These are phyloP conservation scores for Curvularia hawaiiensis DNA, from an alignment of 2,329 filamentous ascomycete genomes.

Conservation along the genomic window DNA sequence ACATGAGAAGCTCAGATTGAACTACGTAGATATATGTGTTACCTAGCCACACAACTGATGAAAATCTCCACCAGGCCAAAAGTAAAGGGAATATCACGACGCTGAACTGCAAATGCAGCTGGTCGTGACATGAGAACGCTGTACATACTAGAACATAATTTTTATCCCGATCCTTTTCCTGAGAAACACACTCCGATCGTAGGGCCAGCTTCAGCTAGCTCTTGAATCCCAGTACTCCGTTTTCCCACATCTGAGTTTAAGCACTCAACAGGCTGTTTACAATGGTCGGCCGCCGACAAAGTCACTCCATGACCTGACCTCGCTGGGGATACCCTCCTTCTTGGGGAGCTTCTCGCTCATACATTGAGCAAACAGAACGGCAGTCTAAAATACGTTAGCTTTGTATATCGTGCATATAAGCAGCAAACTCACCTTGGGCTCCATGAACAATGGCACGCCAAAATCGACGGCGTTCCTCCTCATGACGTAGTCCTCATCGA, in stretches of 20 bases:
- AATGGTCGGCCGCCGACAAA: conserved; percentile 70
- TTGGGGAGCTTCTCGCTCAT: conserved; percentile 96
- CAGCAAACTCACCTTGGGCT: conserved; percentile 78
- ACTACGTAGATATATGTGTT: neutral
- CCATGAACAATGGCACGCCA: conserved; percentile 97
- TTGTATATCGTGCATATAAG: neutral
- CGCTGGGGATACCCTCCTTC: conserved; percentile 82
- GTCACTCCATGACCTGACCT: conserved; percentile 94
- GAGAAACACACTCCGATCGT: neutral
- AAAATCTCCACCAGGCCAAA: conserved; percentile 4
- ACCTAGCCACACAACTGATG: conserved; percentile 1
- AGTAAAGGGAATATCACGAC: conserved; percentile 12
- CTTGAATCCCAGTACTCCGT: conserved; percentile 4
- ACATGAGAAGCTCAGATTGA: neutral
- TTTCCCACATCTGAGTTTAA: neutral
- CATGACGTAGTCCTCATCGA: conserved; percentile 98
- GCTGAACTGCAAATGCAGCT: conserved; percentile 7
- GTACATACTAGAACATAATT: conserved; percentile 24
- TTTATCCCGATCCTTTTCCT: conserved; percentile 3
- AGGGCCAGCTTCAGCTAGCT: conserved; percentile 11
- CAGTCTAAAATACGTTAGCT: conserved; percentile 67
- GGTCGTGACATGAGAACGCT: conserved; percentile 14
- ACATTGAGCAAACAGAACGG: conserved; percentile 92
- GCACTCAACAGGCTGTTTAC: conserved; percentile 20
- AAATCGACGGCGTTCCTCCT: conserved; percentile 98